Conservation (phyloP, 148 eudicot genomes). For the Simmondsia chinensis region DNA sequence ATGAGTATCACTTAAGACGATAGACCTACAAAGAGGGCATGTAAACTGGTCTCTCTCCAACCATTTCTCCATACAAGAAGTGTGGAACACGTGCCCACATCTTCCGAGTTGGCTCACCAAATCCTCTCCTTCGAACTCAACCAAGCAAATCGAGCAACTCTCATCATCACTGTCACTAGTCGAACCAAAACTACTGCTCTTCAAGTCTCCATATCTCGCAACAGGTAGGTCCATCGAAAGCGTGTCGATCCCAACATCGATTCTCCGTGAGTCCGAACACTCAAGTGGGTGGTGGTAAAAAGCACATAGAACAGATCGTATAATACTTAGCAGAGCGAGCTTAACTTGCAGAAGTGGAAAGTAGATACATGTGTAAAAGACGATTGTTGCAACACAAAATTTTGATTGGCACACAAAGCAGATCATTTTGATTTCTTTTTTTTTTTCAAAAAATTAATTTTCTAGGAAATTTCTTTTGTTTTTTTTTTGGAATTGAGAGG, state of each 20-base stretch:
- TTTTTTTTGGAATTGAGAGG: not conserved
- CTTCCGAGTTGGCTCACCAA: conserved; percentile 35
- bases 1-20: conserved; percentile 16
- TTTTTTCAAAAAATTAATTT: not conserved
- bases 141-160: conserved; percentile 59
- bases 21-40: conserved; percentile 75
- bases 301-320: conserved; percentile 21
- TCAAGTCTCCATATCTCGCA: conserved; percentile 26
- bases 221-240: conserved; percentile 25
- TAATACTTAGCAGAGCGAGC: conserved; percentile 8
- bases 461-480: not conserved
- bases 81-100: conserved; percentile 60
- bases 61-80: conserved; percentile 55
- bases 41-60: conserved; percentile 37
- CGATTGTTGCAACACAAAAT: conserved; percentile 29
- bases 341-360: conserved; percentile 32
- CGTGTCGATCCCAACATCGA: not conserved
- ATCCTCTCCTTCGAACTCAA: conserved; percentile 49
- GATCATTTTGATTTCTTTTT: conserved; percentile 17
- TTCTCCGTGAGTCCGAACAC: conserved; percentile 1
- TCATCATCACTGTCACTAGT: conserved; percentile 2
- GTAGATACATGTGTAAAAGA: conserved; percentile 62
- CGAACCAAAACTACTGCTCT: not conserved
- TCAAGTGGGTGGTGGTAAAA: conserved; percentile 15
- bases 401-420: conserved; percentile 18